These are phyloP conservation scores for Acarospora socialis DNA, from an alignment of 2,329 filamentous ascomycete species.

Conservation along the genomic window DNA sequence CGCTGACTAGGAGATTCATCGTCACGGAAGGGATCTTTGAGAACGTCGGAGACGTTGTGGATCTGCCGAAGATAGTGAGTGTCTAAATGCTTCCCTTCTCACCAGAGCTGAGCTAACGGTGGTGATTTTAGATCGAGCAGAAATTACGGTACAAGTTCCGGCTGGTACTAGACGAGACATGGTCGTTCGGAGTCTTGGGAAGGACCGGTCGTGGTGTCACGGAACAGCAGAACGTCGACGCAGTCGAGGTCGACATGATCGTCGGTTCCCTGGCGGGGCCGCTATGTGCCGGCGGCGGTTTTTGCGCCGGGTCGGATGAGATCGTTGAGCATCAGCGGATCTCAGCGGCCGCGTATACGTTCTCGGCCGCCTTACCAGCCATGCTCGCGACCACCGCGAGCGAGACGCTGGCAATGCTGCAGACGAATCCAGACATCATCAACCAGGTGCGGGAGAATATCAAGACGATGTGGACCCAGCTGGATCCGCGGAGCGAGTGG, in stretches of 20 bases:
- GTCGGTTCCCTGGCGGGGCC: constrained; percentile 83
- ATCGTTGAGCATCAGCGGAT: constrained; percentile 95
- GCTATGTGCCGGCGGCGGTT: constrained; percentile 83
- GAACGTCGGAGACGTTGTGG: constrained; percentile 67
- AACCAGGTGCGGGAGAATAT: constrained; percentile 72
- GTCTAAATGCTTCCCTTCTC: constrained; percentile 5
- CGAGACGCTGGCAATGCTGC: constrained; percentile 73
- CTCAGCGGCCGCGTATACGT: constrained; percentile 82
- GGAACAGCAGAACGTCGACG: constrained; percentile 92
- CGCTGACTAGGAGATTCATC: constrained; percentile 82
- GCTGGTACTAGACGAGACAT: constrained; percentile 91
- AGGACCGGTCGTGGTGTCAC: constrained; percentile 83
- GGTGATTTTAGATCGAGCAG: constrained; percentile 53
- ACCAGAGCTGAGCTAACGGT: constrained; percentile 4
- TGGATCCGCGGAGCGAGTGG: constrained; percentile 92
- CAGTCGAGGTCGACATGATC: constrained; percentile 91
- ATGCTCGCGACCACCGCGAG: constrained; percentile 91
- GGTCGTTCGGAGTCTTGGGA: constrained; percentile 90
- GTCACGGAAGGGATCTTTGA: constrained; percentile 94
- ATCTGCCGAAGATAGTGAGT: constrained; percentile 71
- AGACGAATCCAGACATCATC: constrained; percentile 74
- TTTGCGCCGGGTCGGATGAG: constrained; percentile 82
- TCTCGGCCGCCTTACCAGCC: constrained; percentile 84
- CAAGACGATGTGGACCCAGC: constrained; percentile 66
- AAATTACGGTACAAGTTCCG: constrained; percentile 97